Conservation (phyloP, 2,329 filamentous ascomycete species). For the Epichloe aotearoae region DNA sequence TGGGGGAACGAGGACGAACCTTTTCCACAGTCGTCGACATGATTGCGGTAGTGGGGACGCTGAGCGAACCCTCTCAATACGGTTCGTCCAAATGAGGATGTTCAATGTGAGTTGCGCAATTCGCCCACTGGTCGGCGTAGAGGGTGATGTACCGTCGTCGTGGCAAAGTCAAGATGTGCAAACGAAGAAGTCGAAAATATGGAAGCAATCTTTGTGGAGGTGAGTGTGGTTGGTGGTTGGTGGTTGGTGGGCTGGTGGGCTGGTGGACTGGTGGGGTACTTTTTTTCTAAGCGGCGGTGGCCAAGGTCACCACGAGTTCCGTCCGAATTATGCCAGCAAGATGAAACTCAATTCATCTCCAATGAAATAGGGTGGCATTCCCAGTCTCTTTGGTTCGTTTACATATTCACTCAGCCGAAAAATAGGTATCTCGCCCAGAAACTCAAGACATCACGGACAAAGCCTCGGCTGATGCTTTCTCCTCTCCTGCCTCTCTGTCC, state of each 20-base stretch:
- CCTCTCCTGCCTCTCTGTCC: neutral
- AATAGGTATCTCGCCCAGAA: conserved; percentile 9
- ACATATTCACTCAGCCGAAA: conserved; percentile 4
- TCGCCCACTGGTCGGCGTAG: neutral
- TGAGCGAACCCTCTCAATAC: neutral
- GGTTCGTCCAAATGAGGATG: neutral
- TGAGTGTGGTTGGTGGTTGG: neutral
- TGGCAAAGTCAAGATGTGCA: neutral
- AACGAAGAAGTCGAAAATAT: neutral
- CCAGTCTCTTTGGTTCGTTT: neutral
- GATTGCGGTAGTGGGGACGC: conserved; percentile 25
- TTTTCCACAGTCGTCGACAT: conserved; percentile 99
- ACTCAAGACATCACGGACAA: conserved; percentile 6
- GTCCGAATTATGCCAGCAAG: neutral
- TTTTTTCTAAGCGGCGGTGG: conserved; percentile 16
- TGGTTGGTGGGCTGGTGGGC: conserved; percentile 2
- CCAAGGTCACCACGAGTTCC: neutral
- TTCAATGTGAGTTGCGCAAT: neutral
- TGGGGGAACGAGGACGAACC: conserved; percentile 37
- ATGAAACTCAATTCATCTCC: conserved; percentile 20
- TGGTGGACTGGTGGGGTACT: conserved; percentile 25
- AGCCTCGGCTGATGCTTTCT: conserved; percentile 9
- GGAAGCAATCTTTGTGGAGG: neutral
- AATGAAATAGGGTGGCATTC: neutral
- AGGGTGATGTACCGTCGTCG: neutral